A percentile compares a stretch with the other conserved stretches of the same genome.
phyloP scores from a whole-genome alignment of 192 early-diverging fungal species.

The Allomyces javanicus region DNA sequence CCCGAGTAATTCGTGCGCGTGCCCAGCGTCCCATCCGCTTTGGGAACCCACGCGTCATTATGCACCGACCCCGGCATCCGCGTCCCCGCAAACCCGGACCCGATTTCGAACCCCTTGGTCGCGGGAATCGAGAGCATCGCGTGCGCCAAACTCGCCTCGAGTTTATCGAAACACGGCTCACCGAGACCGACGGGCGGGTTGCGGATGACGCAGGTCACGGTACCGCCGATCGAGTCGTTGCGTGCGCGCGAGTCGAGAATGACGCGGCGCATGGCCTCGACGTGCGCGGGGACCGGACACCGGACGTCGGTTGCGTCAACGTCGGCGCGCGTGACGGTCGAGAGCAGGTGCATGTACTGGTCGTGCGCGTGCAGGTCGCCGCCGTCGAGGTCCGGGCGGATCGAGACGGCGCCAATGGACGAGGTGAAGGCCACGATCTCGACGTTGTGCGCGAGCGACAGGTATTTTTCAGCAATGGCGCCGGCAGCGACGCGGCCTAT shows the following conservation, averaged over 20 bases:
- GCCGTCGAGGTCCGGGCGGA: constrained; percentile 30
- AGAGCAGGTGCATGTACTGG: constrained; percentile 45
- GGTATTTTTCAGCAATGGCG: constrained; percentile 94
- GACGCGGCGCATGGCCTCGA: constrained; percentile 64
- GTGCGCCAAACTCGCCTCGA: constrained; percentile 87
- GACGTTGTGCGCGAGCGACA: constrained; percentile 52
- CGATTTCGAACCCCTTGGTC: constrained; percentile 96
- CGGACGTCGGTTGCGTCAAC: constrained; percentile 74
- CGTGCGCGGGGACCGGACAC: constrained; percentile 59
- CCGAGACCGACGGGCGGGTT: constrained; percentile 79
- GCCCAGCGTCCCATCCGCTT: constrained; percentile 39
- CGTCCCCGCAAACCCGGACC: constrained; percentile 78
- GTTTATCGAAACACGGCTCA: constrained; percentile 96
- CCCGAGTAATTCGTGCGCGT: constrained; percentile 89
- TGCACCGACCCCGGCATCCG: constrained; percentile 70
- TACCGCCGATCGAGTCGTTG: constrained; percentile 86
- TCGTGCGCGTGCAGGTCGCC: constrained; percentile 11
- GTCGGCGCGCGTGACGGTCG: constrained; percentile 41
- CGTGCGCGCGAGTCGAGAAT: constrained; percentile 60
- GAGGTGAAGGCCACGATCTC: constrained; percentile 92
- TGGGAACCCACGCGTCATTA: constrained; percentile 74
- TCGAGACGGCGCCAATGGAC: constrained; percentile 61
- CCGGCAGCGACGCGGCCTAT: constrained; percentile 83
- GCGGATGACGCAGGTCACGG: constrained; percentile 88
- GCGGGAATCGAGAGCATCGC: constrained; percentile 98